These are phyloP conservation scores for Alternaria dauci DNA, from an alignment of 2,329 filamentous ascomycete genomes.

Conservation along the genomic window DNA sequence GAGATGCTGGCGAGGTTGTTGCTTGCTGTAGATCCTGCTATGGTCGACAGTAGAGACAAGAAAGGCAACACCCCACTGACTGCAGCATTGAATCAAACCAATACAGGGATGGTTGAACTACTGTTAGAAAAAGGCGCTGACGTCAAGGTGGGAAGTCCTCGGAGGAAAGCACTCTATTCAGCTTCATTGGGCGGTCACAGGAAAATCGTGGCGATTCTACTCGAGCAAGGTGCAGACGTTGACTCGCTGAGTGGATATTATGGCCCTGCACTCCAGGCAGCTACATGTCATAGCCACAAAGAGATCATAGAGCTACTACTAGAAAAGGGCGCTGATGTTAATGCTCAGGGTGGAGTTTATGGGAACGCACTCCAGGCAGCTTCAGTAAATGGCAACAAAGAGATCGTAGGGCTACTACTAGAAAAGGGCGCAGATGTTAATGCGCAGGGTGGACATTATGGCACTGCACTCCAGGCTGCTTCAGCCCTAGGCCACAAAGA, in stretches of 20 bases:
- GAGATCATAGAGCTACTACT: slow-evolving; percentile 5
- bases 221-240: too few species aligned
- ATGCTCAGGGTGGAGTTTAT: background rate
- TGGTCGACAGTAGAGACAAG: slow-evolving; percentile 2
- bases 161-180: too few species aligned
- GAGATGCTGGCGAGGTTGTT: background rate
- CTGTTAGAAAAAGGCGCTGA: slow-evolving; percentile 6
- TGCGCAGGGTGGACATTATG: background rate
- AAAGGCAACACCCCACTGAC: slow-evolving; percentile 10
- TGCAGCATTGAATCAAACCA: slow-evolving; percentile 6
- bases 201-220: too few species aligned
- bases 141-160: background rate
- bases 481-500: background rate
- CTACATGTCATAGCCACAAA: background rate
- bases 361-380: slow-evolving; percentile 8
- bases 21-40: background rate
- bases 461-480: slow-evolving; percentile 8
- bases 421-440: background rate
- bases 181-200: too few species aligned
- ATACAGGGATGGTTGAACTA: background rate
- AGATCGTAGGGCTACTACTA: slow-evolving; percentile 5
- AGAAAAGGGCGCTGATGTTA: background rate
- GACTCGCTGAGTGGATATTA: too few species aligned
- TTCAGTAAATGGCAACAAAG: background rate
- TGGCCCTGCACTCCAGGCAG: slow-evolving; percentile 12